phyloP scores from a whole-genome alignment of 139 green algal species.

The Chlamydomonas schloesseri region DNA sequence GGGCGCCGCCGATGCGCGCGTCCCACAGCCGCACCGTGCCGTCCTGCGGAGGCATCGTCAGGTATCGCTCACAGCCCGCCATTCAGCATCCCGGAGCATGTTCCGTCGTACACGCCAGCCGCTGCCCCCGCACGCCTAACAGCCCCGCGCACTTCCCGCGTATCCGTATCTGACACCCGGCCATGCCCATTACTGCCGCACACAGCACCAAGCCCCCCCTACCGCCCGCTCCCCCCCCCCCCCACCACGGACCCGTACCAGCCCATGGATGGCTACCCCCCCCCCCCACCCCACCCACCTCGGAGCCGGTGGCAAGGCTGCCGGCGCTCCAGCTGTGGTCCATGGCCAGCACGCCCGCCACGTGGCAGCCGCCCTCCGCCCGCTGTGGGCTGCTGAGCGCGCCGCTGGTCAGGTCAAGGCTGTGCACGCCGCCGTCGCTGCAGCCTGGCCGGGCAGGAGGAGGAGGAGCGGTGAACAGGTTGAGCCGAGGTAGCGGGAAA shows the following conservation, averaged over 20 bases:
- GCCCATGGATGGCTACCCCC: too few species aligned
- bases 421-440: conserved; percentile 33
- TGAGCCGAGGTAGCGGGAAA: too few species aligned
- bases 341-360: conserved; percentile 37
- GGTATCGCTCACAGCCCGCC: too few species aligned
- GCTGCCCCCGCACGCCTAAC: too few species aligned
- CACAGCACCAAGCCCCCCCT: too few species aligned
- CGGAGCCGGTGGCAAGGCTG: conserved; percentile 26
- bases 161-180: too few species aligned
- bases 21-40: conserved; percentile 42
- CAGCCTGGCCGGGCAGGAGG: conserved; percentile 15
- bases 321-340: conserved; percentile 2
- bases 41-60: conserved; percentile 2
- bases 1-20: not conserved
- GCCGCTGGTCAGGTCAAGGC: not conserved
- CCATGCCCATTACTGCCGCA: too few species aligned
- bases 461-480: too few species aligned
- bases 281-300: not conserved
- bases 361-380: not conserved
- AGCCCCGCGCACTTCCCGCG: too few species aligned
- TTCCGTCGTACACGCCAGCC: too few species aligned
- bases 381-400: not conserved
- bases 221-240: too few species aligned
- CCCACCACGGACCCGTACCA: too few species aligned
- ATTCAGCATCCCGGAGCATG: not conserved